Conservation (phyloP, 208 protist genomes). For the Trypanosoma melophagium region DNA sequence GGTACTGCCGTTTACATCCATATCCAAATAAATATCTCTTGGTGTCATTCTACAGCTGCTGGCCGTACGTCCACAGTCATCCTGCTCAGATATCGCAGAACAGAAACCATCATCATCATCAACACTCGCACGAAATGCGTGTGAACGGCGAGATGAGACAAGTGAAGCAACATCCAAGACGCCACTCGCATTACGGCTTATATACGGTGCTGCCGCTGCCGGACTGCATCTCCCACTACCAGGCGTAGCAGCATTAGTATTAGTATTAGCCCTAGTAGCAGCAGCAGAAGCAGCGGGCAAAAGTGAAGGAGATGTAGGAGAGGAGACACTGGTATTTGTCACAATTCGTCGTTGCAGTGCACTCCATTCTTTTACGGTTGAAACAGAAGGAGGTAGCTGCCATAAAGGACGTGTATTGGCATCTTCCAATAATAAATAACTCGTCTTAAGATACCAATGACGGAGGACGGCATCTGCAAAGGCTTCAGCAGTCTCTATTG, state of each 20-base stretch:
- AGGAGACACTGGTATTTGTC: too few species aligned
- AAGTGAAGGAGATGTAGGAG: neutral
- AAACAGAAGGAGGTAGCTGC: slow-evolving; percentile 30
- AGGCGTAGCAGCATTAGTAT: too few species aligned
- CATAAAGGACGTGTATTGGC: slow-evolving; percentile 5
- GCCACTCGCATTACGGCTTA: neutral
- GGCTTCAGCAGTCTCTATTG: slow-evolving; percentile 19
- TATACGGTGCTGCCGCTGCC: too few species aligned
- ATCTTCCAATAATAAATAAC: slow-evolving; percentile 41
- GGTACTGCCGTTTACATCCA: neutral
- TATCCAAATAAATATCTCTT: neutral
- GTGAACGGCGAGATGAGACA: slow-evolving; percentile 5
- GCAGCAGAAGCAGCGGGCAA: too few species aligned
- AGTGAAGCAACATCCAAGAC: neutral
- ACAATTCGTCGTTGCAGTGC: neutral
- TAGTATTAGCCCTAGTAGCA: neutral
- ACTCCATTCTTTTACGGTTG: neutral
- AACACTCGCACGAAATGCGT: neutral
- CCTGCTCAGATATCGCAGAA: slow-evolving; percentile 23
- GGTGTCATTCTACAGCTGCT: neutral
- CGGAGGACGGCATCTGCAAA: slow-evolving; percentile 72
- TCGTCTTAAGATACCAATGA: slow-evolving; percentile 70
- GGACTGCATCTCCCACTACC: too few species aligned
- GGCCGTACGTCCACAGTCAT: neutral
- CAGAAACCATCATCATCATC: slow-evolving; percentile 34